Conservation (phyloP, 1,284 basidiomycete species). For the Trichosporon inkin region DNA sequence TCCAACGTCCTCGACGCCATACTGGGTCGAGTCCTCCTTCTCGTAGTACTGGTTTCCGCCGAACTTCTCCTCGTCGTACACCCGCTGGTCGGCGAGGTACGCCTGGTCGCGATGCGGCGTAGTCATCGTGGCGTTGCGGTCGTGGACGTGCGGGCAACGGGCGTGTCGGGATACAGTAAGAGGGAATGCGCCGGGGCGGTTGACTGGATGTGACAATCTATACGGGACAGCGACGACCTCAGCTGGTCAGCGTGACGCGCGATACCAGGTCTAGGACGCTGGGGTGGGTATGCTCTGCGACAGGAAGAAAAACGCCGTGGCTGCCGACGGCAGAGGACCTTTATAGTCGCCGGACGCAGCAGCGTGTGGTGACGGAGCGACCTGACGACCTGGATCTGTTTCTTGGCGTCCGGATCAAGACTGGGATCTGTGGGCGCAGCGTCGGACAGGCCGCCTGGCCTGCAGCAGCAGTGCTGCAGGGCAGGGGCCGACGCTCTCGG, state of each 20-base stretch:
- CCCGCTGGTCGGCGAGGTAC: neutral
- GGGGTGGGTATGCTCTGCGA: neutral
- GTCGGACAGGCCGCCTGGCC: neutral
- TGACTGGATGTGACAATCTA: neutral
- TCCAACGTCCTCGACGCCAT: slow-evolving; percentile 10
- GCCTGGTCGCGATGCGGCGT: neutral
- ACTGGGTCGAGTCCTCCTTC: slow-evolving; percentile 3
- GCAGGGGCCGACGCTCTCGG: neutral
- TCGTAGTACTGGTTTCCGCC: slow-evolving; percentile 3
- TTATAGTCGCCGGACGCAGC: slow-evolving; percentile 2
- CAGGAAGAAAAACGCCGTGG: neutral
- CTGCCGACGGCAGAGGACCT: neutral
- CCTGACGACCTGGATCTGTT: neutral
- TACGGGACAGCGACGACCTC: neutral
- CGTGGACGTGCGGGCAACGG: neutral
- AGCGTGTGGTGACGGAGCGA: neutral
- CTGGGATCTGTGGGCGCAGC: neutral
- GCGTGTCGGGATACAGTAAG: neutral
- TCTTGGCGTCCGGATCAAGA: slow-evolving; percentile 5
- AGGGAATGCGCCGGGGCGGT: neutral
- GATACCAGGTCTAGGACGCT: slow-evolving; percentile 1
- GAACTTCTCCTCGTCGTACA: slow-evolving; percentile 6
- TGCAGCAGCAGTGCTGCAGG: neutral
- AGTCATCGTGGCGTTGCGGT: neutral
- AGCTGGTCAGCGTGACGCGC: neutral